Conservation (phyloP, 1,284 basidiomycete genomes). For the Hemileia vastatrix region DNA sequence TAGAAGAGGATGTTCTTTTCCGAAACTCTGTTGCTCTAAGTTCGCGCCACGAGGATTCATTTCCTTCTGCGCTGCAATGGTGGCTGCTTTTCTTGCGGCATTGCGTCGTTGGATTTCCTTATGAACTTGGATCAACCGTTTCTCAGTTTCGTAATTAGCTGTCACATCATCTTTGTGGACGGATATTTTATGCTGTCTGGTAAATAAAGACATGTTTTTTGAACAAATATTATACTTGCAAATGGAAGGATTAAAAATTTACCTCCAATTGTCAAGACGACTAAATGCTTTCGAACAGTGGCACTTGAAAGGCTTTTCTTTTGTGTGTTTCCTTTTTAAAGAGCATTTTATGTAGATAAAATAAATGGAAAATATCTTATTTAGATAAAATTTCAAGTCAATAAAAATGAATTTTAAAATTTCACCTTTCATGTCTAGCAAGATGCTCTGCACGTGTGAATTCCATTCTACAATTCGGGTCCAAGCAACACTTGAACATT, state of each 20-base stretch:
- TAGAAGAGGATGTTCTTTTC: too few relatives aligned
- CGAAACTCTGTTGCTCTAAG: too few relatives aligned
- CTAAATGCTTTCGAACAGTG: slow-evolving; percentile 18
- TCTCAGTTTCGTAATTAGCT: slow-evolving; percentile 9
- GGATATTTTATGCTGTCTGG: slow-evolving; percentile 15
- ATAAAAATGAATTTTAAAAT: neutral
- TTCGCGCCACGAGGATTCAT: too few relatives aligned
- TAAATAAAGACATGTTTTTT: too few relatives aligned
- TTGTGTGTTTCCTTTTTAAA: slow-evolving; percentile 20
- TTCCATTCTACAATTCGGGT: slow-evolving; percentile 20
- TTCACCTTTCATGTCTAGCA: slow-evolving; percentile 17
- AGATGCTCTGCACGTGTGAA: slow-evolving; percentile 21
- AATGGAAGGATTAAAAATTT: too few relatives aligned
- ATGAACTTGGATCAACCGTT: slow-evolving; percentile 11
- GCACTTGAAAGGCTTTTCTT: slow-evolving; percentile 20
- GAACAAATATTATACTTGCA: too few relatives aligned
- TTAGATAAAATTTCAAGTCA: neutral
- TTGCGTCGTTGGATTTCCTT: slow-evolving; percentile 18
- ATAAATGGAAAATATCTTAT: neutral
- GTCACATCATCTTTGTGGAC: slow-evolving; percentile 6
- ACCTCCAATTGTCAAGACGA: slow-evolving; percentile 22
- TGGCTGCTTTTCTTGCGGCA: slow-evolving; percentile 3
- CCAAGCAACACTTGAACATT: slow-evolving; percentile 19
- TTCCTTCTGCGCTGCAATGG: slow-evolving; percentile 6
- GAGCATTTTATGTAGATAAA: too few relatives aligned